These are phyloP conservation scores for Termitomyces sp. DNA, from an alignment of 768 basidiomycete genomes.

Conservation along the genomic window DNA sequence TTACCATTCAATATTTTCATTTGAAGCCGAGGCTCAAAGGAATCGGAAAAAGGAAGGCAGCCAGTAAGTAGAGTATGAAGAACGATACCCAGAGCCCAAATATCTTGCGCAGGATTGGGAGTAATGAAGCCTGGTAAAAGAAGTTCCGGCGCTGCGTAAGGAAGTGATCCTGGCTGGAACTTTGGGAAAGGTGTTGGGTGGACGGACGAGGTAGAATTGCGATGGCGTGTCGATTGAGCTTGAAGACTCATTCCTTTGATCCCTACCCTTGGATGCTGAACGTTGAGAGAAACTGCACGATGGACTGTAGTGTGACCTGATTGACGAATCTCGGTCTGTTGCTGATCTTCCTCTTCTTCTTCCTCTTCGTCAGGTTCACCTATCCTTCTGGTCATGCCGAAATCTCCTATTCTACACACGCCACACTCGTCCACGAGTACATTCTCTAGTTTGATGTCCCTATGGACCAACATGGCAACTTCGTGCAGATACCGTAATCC, in stretches of 20 bases:
- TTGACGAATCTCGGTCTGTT: slow-evolving; percentile 6
- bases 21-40: slow-evolving; percentile 86
- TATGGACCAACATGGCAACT: slow-evolving; percentile 72
- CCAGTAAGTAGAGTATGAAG: slow-evolving; percentile 84
- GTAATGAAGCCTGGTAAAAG: slow-evolving; percentile 46
- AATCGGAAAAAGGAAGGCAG: slow-evolving; percentile 80
- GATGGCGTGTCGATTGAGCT: slow-evolving; percentile 35
- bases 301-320: slow-evolving; percentile 22
- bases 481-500: slow-evolving; percentile 82
- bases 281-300: slow-evolving; percentile 34
- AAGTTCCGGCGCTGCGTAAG: slow-evolving; percentile 88
- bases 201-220: slow-evolving; percentile 34
- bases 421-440: slow-evolving; percentile 87
- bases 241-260: slow-evolving; percentile 22
- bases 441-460: slow-evolving; percentile 97
- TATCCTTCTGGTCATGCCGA: slow-evolving; percentile 72
- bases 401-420: slow-evolving; percentile 81
- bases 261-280: slow-evolving; percentile 31
- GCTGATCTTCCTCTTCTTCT: slow-evolving; percentile 26
- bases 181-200: slow-evolving; percentile 16
- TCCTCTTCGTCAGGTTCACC: slow-evolving; percentile 36
- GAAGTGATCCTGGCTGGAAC: slow-evolving; percentile 78
- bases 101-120: slow-evolving; percentile 76
- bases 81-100: slow-evolving; percentile 93
- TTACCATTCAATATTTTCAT: slow-evolving; percentile 87